Evolutionary conservation across 257 asterid species (phyloP).

Genomic region (Solanum infundibuliforme): DNA sequence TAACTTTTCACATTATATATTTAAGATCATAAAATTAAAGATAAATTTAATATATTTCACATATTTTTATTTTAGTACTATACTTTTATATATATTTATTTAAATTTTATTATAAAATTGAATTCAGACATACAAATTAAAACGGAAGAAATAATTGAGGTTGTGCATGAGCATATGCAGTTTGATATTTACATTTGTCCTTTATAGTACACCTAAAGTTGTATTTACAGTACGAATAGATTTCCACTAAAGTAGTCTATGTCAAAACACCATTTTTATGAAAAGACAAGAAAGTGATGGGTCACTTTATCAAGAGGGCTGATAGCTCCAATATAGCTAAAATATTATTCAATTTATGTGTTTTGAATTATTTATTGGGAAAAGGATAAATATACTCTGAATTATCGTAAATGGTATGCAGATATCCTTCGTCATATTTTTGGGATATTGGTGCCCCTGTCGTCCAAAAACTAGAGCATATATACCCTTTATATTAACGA

Average conservation of each 20-base stretch:
- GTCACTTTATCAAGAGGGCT: not conserved
- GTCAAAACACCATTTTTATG: not conserved
- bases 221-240: not conserved
- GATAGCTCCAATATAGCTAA: not conserved
- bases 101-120: not conserved
- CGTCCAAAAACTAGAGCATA: too few relatives aligned
- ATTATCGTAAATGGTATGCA: too few relatives aligned
- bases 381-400: too few relatives aligned
- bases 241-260: not conserved
- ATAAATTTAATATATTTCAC: too few relatives aligned
- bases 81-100: too few relatives aligned
- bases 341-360: not conserved
- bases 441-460: too few relatives aligned
- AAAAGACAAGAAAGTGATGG: not conserved
- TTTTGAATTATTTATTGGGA: not conserved
- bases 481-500: too few relatives aligned
- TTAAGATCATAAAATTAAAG: too few relatives aligned
- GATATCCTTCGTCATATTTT: too few relatives aligned
- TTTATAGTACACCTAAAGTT: not conserved
- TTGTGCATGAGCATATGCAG: not conserved
- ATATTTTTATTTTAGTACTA: too few relatives aligned
- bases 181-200: not conserved
- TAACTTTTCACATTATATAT: not conserved
- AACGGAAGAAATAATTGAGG: not conserved
- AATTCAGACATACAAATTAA: not conserved